phyloP scores from a whole-genome alignment of 352 stramenopile species.

The Phytophthora pinifolia region DNA sequence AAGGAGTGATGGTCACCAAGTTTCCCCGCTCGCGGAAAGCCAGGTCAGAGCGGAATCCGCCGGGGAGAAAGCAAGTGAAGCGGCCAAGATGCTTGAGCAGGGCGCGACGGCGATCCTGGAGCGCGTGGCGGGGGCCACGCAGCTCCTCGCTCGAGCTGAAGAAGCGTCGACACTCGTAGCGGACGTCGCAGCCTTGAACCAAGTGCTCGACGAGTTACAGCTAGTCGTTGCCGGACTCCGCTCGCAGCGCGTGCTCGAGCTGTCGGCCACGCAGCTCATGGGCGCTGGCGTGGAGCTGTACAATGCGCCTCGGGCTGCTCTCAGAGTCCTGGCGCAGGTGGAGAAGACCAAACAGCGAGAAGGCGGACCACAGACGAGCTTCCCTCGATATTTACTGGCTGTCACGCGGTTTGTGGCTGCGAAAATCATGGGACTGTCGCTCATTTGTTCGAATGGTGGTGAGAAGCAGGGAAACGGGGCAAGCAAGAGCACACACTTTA shows the following conservation, averaged over 20 bases:
- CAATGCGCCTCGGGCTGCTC: slow-evolving; percentile 50
- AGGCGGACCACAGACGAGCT: not conserved
- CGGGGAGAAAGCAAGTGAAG: slow-evolving; percentile 8
- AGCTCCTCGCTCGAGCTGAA: slow-evolving; percentile 16
- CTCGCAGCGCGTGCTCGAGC: slow-evolving; percentile 30
- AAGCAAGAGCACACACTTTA: slow-evolving; percentile 29
- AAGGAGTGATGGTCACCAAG: slow-evolving; percentile 31
- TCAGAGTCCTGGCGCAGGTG: slow-evolving; percentile 33
- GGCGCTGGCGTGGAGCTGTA: slow-evolving; percentile 67
- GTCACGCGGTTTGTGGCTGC: slow-evolving; percentile 55
- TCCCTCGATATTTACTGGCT: slow-evolving; percentile 34
- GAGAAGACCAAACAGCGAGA: slow-evolving; percentile 19
- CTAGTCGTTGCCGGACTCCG: slow-evolving; percentile 19
- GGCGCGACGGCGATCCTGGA: slow-evolving; percentile 13
- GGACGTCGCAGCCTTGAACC: slow-evolving; percentile 8
- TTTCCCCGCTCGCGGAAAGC: slow-evolving; percentile 1
- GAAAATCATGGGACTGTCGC: slow-evolving; percentile 61
- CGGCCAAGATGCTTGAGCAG: slow-evolving; percentile 17
- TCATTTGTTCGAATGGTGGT: slow-evolving; percentile 36
- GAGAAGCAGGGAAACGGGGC: not conserved
- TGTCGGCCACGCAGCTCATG: slow-evolving; percentile 45
- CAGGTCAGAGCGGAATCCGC: slow-evolving; percentile 22
- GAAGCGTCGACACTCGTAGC: not conserved
- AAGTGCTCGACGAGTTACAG: slow-evolving; percentile 37
- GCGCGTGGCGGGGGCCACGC: slow-evolving; percentile 22